Evolutionary conservation across 176 grass and related monocot species (phyloP).

Genomic region (Zea luxurians): DNA sequence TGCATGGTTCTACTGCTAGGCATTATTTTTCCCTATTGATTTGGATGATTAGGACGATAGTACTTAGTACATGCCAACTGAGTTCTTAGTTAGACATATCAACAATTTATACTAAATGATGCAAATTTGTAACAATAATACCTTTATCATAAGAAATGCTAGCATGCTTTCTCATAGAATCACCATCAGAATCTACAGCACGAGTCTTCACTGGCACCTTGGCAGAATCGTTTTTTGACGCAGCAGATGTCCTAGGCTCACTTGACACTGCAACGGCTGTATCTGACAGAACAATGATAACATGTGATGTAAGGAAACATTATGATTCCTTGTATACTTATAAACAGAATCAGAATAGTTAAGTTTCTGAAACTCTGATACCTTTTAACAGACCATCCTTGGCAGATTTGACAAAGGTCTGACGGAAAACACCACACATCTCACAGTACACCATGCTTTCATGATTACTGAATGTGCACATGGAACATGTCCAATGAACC

Average conservation of each 20-base stretch:
- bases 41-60: slow-evolving; percentile 21
- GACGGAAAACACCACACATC: slow-evolving; percentile 84
- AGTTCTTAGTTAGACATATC: slow-evolving; percentile 27
- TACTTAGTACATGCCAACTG: background rate
- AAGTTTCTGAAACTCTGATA: slow-evolving; percentile 32
- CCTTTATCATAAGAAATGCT: slow-evolving; percentile 53
- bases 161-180: slow-evolving; percentile 37
- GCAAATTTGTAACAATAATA: slow-evolving; percentile 43
- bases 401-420: slow-evolving; percentile 73
- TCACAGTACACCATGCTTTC: slow-evolving; percentile 69
- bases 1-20: slow-evolving; percentile 18
- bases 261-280: slow-evolving; percentile 39
- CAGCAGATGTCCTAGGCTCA: slow-evolving; percentile 41
- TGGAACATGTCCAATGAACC: slow-evolving; percentile 74
- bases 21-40: slow-evolving; percentile 14
- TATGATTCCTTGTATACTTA: slow-evolving; percentile 8
- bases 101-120: slow-evolving; percentile 21
- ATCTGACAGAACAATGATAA: slow-evolving; percentile 38
- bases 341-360: slow-evolving; percentile 25
- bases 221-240: slow-evolving; percentile 42
- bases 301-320: slow-evolving; percentile 41
- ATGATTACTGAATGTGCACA: slow-evolving; percentile 79
- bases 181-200: slow-evolving; percentile 17
- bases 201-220: slow-evolving; percentile 39
- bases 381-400: slow-evolving; percentile 62